Conservation (phyloP, 208 protist genomes). For the Trypanosoma theileri region DNA sequence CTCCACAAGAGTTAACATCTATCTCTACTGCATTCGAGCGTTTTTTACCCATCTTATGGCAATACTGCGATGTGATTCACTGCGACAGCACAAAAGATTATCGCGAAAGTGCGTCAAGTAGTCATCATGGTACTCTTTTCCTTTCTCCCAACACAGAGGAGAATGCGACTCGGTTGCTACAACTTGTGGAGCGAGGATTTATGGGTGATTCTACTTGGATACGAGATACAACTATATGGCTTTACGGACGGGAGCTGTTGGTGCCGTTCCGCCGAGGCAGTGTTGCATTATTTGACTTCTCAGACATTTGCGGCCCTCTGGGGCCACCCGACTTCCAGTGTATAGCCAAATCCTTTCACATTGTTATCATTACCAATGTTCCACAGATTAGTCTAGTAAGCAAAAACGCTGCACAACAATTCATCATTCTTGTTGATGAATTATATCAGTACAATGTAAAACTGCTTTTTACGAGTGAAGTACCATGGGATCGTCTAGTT, state of each 20-base stretch:
- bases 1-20: constrained; percentile 69
- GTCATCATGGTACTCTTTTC: constrained; percentile 54
- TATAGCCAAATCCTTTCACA: constrained; percentile 73
- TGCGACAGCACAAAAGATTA: constrained; percentile 60
- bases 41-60: constrained; percentile 61
- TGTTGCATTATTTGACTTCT: constrained; percentile 82
- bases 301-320: constrained; percentile 66
- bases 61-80: constrained; percentile 70
- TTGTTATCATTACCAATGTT: constrained; percentile 78
- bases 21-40: constrained; percentile 64
- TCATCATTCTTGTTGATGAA: constrained; percentile 86
- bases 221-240: constrained; percentile 45
- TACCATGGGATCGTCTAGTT: constrained; percentile 70
- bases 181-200: constrained; percentile 55
- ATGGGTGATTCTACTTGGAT: constrained; percentile 37
- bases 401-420: constrained; percentile 77
- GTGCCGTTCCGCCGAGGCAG: constrained; percentile 70
- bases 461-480: constrained; percentile 72
- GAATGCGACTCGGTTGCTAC: constrained; percentile 46
- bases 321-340: constrained; percentile 73
- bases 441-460: constrained; percentile 91
- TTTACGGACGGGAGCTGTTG: constrained; percentile 65
- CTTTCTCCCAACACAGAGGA: constrained; percentile 60
- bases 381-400: constrained; percentile 62
- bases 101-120: constrained; percentile 36